These are phyloP conservation scores for Haematococcus sp. DNA, from an alignment of 139 green algal species.

Conservation along the genomic window DNA sequence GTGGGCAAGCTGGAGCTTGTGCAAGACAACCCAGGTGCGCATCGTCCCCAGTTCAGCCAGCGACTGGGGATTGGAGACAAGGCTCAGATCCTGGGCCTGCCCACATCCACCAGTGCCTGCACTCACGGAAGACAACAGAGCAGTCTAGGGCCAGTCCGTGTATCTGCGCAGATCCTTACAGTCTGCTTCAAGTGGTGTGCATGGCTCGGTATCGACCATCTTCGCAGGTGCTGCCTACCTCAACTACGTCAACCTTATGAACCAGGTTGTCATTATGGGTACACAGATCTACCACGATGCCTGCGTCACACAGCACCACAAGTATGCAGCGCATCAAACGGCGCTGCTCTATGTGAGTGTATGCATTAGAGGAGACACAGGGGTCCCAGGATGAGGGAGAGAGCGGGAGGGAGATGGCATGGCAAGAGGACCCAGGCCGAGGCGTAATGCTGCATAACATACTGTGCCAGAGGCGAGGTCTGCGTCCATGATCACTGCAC, in stretches of 20 bases:
- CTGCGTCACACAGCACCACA: conserved; percentile 55
- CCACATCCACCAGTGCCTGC: no score
- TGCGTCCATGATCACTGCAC: no score
- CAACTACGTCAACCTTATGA: conserved; percentile 47
- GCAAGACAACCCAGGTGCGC: conserved; percentile 23
- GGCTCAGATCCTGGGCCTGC: no score
- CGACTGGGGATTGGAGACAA: no score
- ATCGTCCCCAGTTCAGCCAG: no score
- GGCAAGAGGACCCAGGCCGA: no score
- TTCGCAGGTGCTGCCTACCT: conserved; percentile 49
- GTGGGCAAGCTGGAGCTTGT: conserved; percentile 26
- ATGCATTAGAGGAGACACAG: no score
- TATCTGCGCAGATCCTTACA: neutral
- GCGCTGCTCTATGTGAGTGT: conserved; percentile 63
- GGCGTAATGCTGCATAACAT: no score
- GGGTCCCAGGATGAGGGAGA: no score
- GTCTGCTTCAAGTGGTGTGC: neutral
- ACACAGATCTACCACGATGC: conserved; percentile 67
- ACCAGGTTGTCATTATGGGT: conserved; percentile 64
- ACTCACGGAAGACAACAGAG: neutral
- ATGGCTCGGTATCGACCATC: neutral
- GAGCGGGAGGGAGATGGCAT: no score
- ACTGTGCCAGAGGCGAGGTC: no score
- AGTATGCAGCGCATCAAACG: conserved; percentile 62
- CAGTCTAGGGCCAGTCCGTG: neutral